Percentiles rank a stretch among this genome's conserved stretches.
These are phyloP conservation scores for Sparassis latifolia DNA, from an alignment of 1,284 basidiomycete species.

Conservation along the genomic window DNA sequence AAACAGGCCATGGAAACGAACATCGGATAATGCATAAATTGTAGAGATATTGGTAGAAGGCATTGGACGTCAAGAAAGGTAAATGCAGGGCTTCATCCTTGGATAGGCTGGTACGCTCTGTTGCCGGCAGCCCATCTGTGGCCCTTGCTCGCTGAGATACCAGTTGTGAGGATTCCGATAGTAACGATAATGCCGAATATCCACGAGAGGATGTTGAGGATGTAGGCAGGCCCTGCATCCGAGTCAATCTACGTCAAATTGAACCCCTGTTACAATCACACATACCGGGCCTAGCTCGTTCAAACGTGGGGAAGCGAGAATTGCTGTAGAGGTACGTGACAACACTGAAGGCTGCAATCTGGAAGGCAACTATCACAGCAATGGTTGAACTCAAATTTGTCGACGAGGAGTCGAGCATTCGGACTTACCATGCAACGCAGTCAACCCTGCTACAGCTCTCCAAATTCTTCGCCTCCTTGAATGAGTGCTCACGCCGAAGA, in stretches of 20 bases:
- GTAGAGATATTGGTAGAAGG: neutral
- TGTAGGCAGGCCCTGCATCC: conserved; percentile 46
- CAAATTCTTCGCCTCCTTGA: conserved; percentile 68
- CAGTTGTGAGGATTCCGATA: conserved; percentile 52
- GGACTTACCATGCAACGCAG: conserved; percentile 50
- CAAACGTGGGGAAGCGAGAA: conserved; percentile 43
- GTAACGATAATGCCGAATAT: conserved; percentile 44
- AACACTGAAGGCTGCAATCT: conserved; percentile 55
- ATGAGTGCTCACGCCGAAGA: conserved; percentile 66
- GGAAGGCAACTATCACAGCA: conserved; percentile 40
- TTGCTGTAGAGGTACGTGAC: conserved; percentile 56
- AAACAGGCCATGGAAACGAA: too few species aligned
- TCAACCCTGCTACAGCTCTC: conserved; percentile 60
- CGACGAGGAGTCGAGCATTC: neutral
- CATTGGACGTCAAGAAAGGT: neutral
- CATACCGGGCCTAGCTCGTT: conserved; percentile 54
- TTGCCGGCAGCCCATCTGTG: conserved; percentile 73
- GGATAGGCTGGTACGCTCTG: conserved; percentile 54
- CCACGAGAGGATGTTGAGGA: conserved; percentile 58
- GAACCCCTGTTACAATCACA: conserved; percentile 2
- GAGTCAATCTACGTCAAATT: neutral
- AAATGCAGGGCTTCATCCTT: conserved; percentile 12
- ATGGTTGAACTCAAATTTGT: neutral
- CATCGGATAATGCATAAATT: too few species aligned
- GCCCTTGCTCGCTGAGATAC: conserved; percentile 60